Conservation (phyloP, 129 eudicot genomes). For the Escallonia herrerae region DNA sequence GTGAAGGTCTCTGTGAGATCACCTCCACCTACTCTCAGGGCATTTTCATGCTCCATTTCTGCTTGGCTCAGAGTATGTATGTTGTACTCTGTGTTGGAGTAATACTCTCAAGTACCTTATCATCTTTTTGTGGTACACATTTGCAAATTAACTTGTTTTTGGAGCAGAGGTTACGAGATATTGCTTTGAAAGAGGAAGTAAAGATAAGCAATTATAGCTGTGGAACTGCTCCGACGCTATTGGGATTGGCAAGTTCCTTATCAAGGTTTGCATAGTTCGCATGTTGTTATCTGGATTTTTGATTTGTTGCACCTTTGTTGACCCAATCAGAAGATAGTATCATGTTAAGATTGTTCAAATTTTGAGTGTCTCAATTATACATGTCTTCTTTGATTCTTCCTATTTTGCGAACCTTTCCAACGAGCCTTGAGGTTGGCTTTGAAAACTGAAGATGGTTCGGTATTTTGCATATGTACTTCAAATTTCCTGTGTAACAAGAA, state of each 20-base stretch:
- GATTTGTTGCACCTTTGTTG: background rate
- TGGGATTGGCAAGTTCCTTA: constrained; percentile 80
- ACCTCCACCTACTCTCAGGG: constrained; percentile 65
- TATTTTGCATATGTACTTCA: background rate
- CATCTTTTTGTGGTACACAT: background rate
- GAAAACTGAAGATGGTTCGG: background rate
- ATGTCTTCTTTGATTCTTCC: background rate
- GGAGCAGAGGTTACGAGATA: constrained; percentile 56
- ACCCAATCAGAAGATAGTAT: background rate
- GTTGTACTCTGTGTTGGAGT: background rate
- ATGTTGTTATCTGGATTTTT: background rate
- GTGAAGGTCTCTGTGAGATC: constrained; percentile 20
- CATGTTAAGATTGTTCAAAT: background rate
- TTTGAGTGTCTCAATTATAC: background rate
- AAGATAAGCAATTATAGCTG: constrained; percentile 30
- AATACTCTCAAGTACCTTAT: background rate
- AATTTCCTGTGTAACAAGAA: too few relatives aligned
- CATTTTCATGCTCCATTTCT: constrained; percentile 55
- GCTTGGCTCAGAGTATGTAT: constrained; percentile 64
- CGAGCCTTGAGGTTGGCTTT: background rate
- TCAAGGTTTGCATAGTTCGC: constrained; percentile 49
- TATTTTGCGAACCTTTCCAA: background rate
- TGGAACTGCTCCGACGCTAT: constrained; percentile 51
- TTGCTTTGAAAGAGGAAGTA: constrained; percentile 68
- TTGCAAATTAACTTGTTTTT: constrained; percentile 13